Base-by-base conservation (phyloP, 208 protist genomes). In the Trypanosoma scelopori region DNA sequence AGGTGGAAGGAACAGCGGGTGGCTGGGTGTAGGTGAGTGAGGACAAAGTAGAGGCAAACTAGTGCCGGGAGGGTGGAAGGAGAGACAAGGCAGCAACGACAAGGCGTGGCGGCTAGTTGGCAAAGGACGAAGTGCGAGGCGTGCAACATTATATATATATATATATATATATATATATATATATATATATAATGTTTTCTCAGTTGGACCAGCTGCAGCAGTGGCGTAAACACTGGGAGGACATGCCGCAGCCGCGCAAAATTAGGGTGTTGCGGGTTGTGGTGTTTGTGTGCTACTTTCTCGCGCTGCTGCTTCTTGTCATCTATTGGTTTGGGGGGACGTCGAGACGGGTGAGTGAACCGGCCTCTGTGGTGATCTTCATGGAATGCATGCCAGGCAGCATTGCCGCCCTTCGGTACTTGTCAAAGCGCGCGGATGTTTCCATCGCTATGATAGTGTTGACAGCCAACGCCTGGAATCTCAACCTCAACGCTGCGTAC, bases 261-360 rank as follows among this genome's bases (percentile, higher is more conserved):
- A 86, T 88, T 18, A 87, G 82, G 49, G 51, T 72, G 0, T 43
- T 90, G n/a, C 76, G 74, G 20, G 27, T 78, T 13, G 65, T 85
- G 18, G 74, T 78, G 15, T 84, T 85, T 57, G 66, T 63, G 11
- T 87, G 72, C 46, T 94, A 84, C 65, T 55, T 73, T 27, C 23
- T 91, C 39, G 88, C 84, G 32, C 70, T 94, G 18, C 43, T 94
- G 0, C 76, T 89, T 48, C 63, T 94, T 60, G 71, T 94, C 7
- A 85, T 90, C 42, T 92, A 89, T 56, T 79, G 60, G 6, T 91
- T 89, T 78, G 83, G 85, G 9, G 74, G 84, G 5, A 91, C 78
- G 0, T 72, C 69, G 20, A 81, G 70, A 41, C 79, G 63, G 47
- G 72, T 70, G 1, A 52, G n/a, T 5, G 39, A 52, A 1, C 70